A percentile compares a stretch with the other conserved stretches of the same genome.
These are phyloP conservation scores for Diutina rugosa DNA, from an alignment of 1,139 yeast genomes.

Conservation along the genomic window DNA sequence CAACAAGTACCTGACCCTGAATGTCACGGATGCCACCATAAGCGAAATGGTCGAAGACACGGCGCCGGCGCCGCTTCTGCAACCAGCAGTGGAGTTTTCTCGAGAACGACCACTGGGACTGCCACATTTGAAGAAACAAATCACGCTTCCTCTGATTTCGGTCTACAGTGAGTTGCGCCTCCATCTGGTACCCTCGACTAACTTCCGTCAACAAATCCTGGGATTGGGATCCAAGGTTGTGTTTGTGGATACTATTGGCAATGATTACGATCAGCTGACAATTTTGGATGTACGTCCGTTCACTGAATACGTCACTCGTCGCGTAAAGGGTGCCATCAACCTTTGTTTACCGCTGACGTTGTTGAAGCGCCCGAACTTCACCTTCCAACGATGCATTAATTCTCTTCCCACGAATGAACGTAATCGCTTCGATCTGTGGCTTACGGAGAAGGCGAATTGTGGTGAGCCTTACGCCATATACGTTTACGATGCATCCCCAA, in stretches of 20 bases:
- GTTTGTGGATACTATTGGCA: background rate
- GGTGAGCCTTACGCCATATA: constrained; percentile 10
- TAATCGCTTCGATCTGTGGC: background rate
- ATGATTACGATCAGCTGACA: constrained; percentile 13
- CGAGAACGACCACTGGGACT: background rate
- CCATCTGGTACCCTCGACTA: background rate
- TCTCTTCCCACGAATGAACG: constrained; percentile 27
- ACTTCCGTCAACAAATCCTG: background rate
- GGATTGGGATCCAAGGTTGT: background rate
- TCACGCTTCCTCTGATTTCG: background rate
- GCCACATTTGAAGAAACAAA: background rate
- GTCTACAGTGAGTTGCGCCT: background rate
- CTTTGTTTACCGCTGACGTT: constrained; percentile 71
- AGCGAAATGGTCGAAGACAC: background rate
- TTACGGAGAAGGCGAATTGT: background rate
- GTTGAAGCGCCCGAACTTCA: constrained; percentile 54
- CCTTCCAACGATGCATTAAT: constrained; percentile 40
- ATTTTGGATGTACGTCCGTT: constrained; percentile 63
- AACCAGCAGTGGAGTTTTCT: background rate
- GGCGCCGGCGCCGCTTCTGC: background rate
- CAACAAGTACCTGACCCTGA: background rate
- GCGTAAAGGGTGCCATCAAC: constrained; percentile 46
- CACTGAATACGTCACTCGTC: constrained; percentile 42
- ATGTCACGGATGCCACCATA: background rate
- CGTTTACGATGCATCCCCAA: constrained; percentile 20